Percentiles rank a stretch among this genome's conserved stretches.
phyloP scores from a whole-genome alignment of 495 filamentous ascomycete species.

The Venustampulla echinocandica region DNA sequence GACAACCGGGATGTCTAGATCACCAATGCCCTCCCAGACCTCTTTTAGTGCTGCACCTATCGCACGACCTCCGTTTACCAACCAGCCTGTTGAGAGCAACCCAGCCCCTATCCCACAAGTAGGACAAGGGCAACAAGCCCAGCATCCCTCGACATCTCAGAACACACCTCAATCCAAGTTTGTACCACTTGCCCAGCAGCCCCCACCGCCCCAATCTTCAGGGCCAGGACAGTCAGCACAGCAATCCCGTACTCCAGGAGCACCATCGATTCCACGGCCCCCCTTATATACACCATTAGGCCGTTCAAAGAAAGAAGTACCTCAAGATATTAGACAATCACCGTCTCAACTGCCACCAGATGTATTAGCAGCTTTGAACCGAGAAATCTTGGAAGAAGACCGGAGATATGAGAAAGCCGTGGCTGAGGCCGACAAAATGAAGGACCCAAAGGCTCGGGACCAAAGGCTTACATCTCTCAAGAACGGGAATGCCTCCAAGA shows the following conservation, averaged over 20 bases:
- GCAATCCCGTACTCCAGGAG: not conserved
- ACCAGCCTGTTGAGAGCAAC: not conserved
- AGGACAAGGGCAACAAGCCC: too few relatives aligned
- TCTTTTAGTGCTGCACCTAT: not conserved
- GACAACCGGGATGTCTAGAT: not conserved
- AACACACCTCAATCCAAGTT: not conserved
- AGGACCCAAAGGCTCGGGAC: not conserved
- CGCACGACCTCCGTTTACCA: not conserved
- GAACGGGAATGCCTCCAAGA: conserved; percentile 15
- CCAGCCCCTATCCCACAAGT: not conserved
- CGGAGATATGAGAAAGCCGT: conserved; percentile 2
- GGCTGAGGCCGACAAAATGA: not conserved
- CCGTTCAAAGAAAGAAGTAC: too few relatives aligned
- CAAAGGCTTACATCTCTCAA: conserved; percentile 5
- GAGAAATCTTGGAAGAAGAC: conserved; percentile 10
- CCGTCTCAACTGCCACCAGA: conserved; percentile 16
- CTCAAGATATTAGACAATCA: conserved; percentile 4
- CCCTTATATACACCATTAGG: conserved; percentile 7
- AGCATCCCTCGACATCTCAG: too few relatives aligned
- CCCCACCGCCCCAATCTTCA: not conserved
- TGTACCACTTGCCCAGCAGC: not conserved
- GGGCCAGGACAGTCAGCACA: not conserved
- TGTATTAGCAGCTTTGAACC: conserved; percentile 8
- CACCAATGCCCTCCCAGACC: not conserved
- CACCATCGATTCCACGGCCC: conserved; percentile 3